Conservation (phyloP, 2,329 filamentous ascomycete genomes). For the Penicillium sp. region DNA sequence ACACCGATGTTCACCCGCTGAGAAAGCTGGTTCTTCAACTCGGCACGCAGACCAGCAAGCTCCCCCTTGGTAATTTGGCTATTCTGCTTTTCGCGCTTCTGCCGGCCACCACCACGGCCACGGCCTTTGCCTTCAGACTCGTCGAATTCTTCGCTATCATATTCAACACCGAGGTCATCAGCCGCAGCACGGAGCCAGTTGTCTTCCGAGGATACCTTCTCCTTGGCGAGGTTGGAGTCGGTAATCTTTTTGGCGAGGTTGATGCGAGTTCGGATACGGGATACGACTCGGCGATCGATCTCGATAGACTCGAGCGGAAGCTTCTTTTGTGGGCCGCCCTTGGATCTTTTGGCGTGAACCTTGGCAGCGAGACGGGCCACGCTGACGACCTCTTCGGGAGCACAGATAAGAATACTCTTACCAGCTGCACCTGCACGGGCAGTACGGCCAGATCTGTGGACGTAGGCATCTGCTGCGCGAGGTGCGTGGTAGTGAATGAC, state of each 20-base stretch:
- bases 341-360: constrained; percentile 64
- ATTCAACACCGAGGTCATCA: constrained; percentile 89
- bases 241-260: constrained; percentile 80
- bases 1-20: constrained; percentile 80
- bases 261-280: constrained; percentile 69
- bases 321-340: constrained; percentile 49
- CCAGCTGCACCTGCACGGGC: constrained; percentile 75
- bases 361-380: constrained; percentile 80
- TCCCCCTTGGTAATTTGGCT: constrained; percentile 66
- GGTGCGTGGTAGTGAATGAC: constrained; percentile 95
- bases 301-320: constrained; percentile 68
- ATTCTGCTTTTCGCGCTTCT: constrained; percentile 68
- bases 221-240: constrained; percentile 76
- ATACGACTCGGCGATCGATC: constrained; percentile 72
- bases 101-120: constrained; percentile 68
- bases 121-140: constrained; percentile 61
- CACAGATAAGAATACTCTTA: constrained; percentile 80
- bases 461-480: constrained; percentile 84
- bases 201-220: constrained; percentile 77
- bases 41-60: constrained; percentile 61
- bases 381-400: constrained; percentile 81
- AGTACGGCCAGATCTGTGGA: constrained; percentile 90
- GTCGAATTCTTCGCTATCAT: constrained; percentile 80
- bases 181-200: constrained; percentile 78
- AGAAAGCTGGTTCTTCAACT: constrained; percentile 65